phyloP scores from a whole-genome alignment of 352 stramenopile genomes.

The Phytophthora nicotianae region DNA sequence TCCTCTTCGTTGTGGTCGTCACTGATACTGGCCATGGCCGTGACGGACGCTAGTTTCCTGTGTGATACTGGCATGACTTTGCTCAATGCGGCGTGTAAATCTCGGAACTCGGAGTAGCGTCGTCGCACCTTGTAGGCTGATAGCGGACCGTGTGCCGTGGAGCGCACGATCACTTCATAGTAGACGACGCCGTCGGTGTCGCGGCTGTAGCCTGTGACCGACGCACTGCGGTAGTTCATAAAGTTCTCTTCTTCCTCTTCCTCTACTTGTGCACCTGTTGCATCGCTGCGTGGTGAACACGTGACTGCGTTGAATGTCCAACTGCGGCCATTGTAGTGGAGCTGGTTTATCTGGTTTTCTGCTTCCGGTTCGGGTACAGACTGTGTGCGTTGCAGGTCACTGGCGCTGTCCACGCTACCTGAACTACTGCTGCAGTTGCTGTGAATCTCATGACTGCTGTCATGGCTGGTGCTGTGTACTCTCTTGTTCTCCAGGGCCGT shows the following conservation, averaged over 20 bases:
- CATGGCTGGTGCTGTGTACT: conserved; percentile 31
- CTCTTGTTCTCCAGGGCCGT: conserved; percentile 34
- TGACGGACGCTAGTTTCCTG: conserved; percentile 31
- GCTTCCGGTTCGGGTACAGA: conserved; percentile 38
- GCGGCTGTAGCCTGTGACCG: conserved; percentile 74
- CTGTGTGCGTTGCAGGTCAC: conserved; percentile 22
- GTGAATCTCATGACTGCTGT: conserved; percentile 11
- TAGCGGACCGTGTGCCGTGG: conserved; percentile 60
- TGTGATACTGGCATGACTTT: conserved; percentile 57
- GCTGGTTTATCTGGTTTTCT: conserved; percentile 28
- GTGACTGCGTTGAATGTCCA: conserved; percentile 36
- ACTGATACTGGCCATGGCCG: conserved; percentile 36
- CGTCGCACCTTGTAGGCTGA: conserved; percentile 81
- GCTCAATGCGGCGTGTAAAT: conserved; percentile 56
- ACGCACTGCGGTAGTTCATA: conserved; percentile 66
- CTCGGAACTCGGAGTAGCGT: conserved; percentile 76
- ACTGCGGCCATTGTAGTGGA: conserved; percentile 24
- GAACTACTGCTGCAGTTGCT: conserved; percentile 30
- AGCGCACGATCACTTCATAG: conserved; percentile 81
- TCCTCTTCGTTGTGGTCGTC: conserved; percentile 35
- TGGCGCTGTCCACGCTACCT: conserved; percentile 25
- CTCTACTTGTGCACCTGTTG: not conserved
- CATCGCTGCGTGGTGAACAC: conserved; percentile 34
- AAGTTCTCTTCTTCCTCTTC: conserved; percentile 72
- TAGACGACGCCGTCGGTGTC: conserved; percentile 79